Evolutionary conservation across 768 basidiomycete species (phyloP).

Genomic region (Kwoniella dendrophila): DNA sequence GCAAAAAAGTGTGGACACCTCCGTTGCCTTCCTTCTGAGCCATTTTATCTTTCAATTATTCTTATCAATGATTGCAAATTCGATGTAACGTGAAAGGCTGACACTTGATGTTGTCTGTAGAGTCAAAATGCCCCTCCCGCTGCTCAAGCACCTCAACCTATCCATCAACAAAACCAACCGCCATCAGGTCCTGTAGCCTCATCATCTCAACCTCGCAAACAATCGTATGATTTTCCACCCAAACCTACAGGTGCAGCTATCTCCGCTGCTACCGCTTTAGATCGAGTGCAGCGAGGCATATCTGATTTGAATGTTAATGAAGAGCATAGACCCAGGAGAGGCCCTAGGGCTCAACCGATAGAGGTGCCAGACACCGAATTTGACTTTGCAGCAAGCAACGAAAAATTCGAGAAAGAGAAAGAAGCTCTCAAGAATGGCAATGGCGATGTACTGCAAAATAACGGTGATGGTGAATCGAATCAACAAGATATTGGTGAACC

Average conservation of each 20-base stretch:
- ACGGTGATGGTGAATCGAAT: slow-evolving; percentile 15
- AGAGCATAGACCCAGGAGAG: slow-evolving; percentile 10
- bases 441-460: slow-evolving; percentile 8
- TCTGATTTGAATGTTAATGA: slow-evolving; percentile 34
- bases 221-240: slow-evolving; percentile 31
- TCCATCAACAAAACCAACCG: slow-evolving; percentile 15
- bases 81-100: background rate
- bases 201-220: slow-evolving; percentile 14
- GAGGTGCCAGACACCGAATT: slow-evolving; percentile 49
- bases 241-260: slow-evolving; percentile 27
- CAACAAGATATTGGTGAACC: slow-evolving; percentile 25
- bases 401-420: slow-evolving; percentile 38
- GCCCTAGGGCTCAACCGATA: slow-evolving; percentile 17
- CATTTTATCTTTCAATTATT: slow-evolving; percentile 4
- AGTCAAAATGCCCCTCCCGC: slow-evolving; percentile 22
- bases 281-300: slow-evolving; percentile 47
- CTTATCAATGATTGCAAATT: background rate
- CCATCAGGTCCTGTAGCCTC: slow-evolving; percentile 7
- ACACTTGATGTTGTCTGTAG: slow-evolving; percentile 22
- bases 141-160: slow-evolving; percentile 10
- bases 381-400: slow-evolving; percentile 42
- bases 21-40: slow-evolving; percentile 56
- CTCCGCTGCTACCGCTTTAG: slow-evolving; percentile 45
- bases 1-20: slow-evolving; percentile 56
- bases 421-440: slow-evolving; percentile 16